phyloP scores from a whole-genome alignment of 495 filamentous ascomycete species.

The Aspergillus baeticus region DNA sequence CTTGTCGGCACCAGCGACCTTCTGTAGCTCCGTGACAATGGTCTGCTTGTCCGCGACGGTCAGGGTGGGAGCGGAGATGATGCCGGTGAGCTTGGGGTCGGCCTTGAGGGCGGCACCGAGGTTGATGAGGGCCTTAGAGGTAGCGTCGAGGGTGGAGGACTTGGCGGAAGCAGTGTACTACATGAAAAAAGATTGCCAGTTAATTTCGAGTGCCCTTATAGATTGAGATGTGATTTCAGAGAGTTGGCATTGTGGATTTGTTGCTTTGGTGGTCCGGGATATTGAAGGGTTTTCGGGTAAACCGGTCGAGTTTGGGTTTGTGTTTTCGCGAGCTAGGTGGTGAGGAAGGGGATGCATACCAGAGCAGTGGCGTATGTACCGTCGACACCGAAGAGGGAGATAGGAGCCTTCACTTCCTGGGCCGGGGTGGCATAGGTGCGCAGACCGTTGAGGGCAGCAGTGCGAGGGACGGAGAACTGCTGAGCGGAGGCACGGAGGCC shows the following conservation, averaged over 20 bases:
- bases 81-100: constrained; percentile 72
- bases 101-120: constrained; percentile 72
- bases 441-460: constrained; percentile 45
- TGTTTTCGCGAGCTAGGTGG: background rate
- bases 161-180: constrained; percentile 97
- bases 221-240: background rate
- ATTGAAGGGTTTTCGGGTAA: constrained; percentile 18
- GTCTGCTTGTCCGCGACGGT: constrained; percentile 71
- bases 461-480: constrained; percentile 47
- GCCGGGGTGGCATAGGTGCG: constrained; percentile 76
- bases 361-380: constrained; percentile 97
- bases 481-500: constrained; percentile 49
- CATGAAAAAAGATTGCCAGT: background rate
- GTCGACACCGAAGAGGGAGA: constrained; percentile 91
- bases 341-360: constrained; percentile 57
- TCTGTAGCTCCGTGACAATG: constrained; percentile 80
- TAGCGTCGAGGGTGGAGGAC: constrained; percentile 75
- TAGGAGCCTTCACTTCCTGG: constrained; percentile 75
- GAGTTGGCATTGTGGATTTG: background rate
- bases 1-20: constrained; percentile 69
- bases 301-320: constrained; percentile 1
- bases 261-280: background rate
- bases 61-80: constrained; percentile 81
- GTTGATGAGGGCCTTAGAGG: constrained; percentile 67
- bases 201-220: constrained; percentile 10